phyloP scores from a whole-genome alignment of 768 basidiomycete species.

The Agrocybe pediades region DNA sequence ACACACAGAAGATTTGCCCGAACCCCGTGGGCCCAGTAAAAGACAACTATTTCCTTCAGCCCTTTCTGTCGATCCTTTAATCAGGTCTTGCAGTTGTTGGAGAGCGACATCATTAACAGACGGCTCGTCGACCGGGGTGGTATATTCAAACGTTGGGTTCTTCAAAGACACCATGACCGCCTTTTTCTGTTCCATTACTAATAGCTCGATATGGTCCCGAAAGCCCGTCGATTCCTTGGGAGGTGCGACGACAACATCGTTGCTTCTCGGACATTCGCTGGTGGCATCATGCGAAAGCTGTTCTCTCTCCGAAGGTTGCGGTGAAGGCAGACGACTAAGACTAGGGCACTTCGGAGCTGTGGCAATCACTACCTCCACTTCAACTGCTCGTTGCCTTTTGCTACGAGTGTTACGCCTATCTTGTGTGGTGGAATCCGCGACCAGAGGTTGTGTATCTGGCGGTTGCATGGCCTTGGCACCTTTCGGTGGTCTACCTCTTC shows the following conservation, averaged over 20 bases:
- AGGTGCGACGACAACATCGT: neutral
- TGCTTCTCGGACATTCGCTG: neutral
- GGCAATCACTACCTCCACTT: neutral
- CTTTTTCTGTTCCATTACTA: constrained; percentile 58
- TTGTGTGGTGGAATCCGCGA: too few species aligned
- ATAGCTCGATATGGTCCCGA: constrained; percentile 21
- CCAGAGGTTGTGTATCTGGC: too few species aligned
- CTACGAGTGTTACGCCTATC: too few species aligned
- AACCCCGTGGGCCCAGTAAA: constrained; percentile 80
- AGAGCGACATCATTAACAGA: constrained; percentile 45
- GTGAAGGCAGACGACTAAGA: neutral
- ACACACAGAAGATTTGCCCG: constrained; percentile 81
- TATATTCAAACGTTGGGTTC: constrained; percentile 5
- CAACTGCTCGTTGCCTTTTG: neutral
- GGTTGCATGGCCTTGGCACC: too few species aligned
- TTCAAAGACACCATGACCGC: constrained; percentile 52
- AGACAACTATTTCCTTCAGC: constrained; percentile 95
- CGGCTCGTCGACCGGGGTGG: constrained; percentile 23
- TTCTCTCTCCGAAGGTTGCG: too few species aligned
- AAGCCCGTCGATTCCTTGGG: constrained; percentile 32
- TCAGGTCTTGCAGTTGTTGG: constrained; percentile 60
- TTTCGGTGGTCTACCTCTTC: neutral
- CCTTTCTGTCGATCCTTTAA: constrained; percentile 72
- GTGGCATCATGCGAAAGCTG: too few species aligned
- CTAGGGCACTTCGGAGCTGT: neutral